Evolutionary conservation across 2,329 filamentous ascomycete genomes (phyloP).

Genomic region (Ophiocordyceps robertsii): DNA sequence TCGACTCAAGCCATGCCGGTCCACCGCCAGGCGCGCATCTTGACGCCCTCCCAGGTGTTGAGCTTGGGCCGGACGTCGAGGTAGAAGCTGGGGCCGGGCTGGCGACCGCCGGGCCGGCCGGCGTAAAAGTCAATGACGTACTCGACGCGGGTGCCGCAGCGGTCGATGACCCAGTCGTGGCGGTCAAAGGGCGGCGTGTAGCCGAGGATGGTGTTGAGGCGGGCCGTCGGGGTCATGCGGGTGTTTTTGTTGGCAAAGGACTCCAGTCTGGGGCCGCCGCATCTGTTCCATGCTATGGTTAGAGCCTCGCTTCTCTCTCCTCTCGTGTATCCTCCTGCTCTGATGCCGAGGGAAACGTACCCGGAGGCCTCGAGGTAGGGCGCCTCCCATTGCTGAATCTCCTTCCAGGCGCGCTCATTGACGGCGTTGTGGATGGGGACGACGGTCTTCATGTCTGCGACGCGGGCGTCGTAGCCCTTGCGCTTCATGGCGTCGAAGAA

Average conservation of each 20-base stretch:
- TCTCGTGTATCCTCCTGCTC: background rate
- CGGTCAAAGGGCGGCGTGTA: slow-evolving; percentile 88
- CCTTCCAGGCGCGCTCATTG: slow-evolving; percentile 88
- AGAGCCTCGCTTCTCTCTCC: background rate
- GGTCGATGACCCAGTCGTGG: slow-evolving; percentile 93
- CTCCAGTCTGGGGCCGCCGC: slow-evolving; percentile 68
- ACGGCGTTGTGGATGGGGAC: slow-evolving; percentile 98
- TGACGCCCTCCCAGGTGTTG: slow-evolving; percentile 53
- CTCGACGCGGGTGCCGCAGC: slow-evolving; percentile 73
- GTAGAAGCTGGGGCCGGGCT: slow-evolving; percentile 44
- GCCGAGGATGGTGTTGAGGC: slow-evolving; percentile 72
- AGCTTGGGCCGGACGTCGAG: slow-evolving; percentile 56
- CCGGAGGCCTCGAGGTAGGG: slow-evolving; percentile 45
- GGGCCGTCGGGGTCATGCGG: slow-evolving; percentile 66
- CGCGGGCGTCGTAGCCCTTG: slow-evolving; percentile 63
- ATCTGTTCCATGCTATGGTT: slow-evolving; percentile 15
- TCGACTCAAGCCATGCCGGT: slow-evolving; percentile 31
- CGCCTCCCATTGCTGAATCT: slow-evolving; percentile 82
- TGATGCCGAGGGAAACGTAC: slow-evolving; percentile 21
- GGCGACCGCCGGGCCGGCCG: slow-evolving; percentile 35
- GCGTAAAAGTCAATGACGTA: slow-evolving; percentile 99
- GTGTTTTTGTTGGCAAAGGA: slow-evolving; percentile 65
- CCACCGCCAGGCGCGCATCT: slow-evolving; percentile 45
- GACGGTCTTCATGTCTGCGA: slow-evolving; percentile 74
- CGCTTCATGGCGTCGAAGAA: slow-evolving; percentile 96